phyloP scores from a whole-genome alignment of 352 stramenopile species.

The Globisporangium apiculatum region DNA sequence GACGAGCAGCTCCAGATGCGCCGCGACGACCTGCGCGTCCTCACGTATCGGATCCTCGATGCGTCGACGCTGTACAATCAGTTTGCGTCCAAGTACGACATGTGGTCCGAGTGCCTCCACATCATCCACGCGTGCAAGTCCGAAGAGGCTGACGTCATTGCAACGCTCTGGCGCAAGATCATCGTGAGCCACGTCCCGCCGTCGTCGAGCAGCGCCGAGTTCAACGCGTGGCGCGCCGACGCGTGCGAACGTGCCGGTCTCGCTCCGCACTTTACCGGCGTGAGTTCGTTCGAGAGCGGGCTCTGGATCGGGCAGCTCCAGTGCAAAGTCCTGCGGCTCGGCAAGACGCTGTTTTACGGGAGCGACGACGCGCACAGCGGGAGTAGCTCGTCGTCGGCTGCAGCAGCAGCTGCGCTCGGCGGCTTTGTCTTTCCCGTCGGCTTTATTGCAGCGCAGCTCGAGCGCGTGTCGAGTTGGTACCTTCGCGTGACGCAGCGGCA shows the following conservation, averaged over 20 bases:
- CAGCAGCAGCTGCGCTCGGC: constrained; percentile 18
- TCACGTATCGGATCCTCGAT: constrained; percentile 76
- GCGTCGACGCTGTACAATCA: constrained; percentile 82
- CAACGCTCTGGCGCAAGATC: constrained; percentile 65
- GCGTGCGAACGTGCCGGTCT: constrained; percentile 62
- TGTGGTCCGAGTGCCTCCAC: constrained; percentile 83
- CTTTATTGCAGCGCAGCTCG: constrained; percentile 67
- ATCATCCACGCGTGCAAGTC: constrained; percentile 85
- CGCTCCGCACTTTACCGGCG: constrained; percentile 21
- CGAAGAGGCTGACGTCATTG: constrained; percentile 65
- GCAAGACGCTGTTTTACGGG: constrained; percentile 67
- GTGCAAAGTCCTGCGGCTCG: constrained; percentile 63
- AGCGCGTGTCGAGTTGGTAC: constrained; percentile 79
- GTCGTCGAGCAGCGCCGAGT: constrained; percentile 53
- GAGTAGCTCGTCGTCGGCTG: constrained; percentile 19
- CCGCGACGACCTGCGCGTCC: constrained; percentile 50
- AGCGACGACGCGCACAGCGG: constrained; percentile 39
- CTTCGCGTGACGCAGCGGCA: constrained; percentile 48
- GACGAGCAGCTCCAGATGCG: constrained; percentile 44
- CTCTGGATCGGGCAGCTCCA: constrained; percentile 81
- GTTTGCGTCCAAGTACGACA: constrained; percentile 79
- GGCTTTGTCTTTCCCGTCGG: constrained; percentile 70
- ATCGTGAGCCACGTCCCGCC: constrained; percentile 62
- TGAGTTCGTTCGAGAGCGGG: constrained; percentile 64
- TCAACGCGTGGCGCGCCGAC: constrained; percentile 66